Conservation (phyloP, 345 rosid species). For the Gossypium raimondii region DNA sequence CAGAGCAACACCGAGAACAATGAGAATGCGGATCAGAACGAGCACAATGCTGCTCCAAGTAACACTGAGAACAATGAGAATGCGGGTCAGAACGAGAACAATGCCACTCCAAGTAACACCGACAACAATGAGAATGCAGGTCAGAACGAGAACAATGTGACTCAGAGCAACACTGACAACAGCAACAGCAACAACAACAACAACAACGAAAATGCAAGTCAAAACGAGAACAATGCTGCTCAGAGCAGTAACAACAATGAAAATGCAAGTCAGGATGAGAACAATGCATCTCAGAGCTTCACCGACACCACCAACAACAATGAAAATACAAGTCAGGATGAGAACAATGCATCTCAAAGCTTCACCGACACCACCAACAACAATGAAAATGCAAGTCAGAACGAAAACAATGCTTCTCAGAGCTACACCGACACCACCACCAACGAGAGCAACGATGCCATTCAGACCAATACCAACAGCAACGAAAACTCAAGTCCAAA, state of each 20-base stretch:
- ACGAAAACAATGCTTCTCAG: conserved; percentile 18
- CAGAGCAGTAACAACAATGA: neutral
- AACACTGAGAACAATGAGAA: neutral
- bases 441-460: conserved; percentile 11
- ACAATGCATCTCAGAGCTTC: neutral
- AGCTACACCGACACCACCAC: conserved; percentile 17
- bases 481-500: neutral
- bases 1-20: conserved; percentile 6
- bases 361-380: neutral
- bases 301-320: neutral
- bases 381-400: neutral
- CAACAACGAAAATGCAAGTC: neutral
- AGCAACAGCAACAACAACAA: neutral
- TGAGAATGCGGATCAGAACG: neutral
- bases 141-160: neutral
- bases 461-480: neutral
- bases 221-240: conserved; percentile 1
- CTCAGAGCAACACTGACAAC: neutral
- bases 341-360: neutral
- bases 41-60: neutral
- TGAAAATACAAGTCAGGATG: neutral
- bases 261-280: neutral
- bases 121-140: neutral
- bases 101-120: neutral
- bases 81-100: neutral